These are phyloP conservation scores for Aureobasidium namibiae DNA, from an alignment of 2,329 filamentous ascomycete species.

Conservation along the genomic window DNA sequence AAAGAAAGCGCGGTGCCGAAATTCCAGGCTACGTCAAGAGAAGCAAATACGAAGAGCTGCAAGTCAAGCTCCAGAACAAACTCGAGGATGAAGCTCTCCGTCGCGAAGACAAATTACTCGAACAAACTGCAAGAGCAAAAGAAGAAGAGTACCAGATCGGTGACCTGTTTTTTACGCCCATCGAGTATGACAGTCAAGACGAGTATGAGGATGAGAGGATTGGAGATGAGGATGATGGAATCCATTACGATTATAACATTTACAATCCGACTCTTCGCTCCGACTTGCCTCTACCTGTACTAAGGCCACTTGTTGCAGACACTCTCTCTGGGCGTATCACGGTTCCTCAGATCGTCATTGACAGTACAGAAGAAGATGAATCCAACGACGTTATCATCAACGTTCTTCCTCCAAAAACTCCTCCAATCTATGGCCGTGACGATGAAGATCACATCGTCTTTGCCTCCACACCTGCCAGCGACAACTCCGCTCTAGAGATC, in stretches of 20 bases:
- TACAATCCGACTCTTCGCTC: background rate
- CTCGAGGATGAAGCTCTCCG: background rate
- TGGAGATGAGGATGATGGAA: background rate
- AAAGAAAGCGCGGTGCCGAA: background rate
- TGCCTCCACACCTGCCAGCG: background rate
- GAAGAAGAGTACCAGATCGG: background rate
- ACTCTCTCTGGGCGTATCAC: background rate
- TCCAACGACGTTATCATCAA: background rate
- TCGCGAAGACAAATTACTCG: background rate
- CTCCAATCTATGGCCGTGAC: background rate
- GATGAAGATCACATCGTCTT: constrained; percentile 6
- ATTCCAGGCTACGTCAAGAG: background rate
- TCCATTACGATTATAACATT: background rate
- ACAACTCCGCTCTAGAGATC: background rate
- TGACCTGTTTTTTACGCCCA: background rate
- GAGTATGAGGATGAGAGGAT: background rate
- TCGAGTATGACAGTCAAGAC: constrained; percentile 1
- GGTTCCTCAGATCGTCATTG: background rate
- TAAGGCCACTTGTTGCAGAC: background rate
- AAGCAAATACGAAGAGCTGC: background rate
- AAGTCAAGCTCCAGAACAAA: background rate
- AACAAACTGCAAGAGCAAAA: background rate
- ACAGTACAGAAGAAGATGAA: background rate
- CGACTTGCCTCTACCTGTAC: background rate
- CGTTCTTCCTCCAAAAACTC: background rate